phyloP scores from a whole-genome alignment of 305 asterid genomes.

The Solanum hybrid region DNA sequence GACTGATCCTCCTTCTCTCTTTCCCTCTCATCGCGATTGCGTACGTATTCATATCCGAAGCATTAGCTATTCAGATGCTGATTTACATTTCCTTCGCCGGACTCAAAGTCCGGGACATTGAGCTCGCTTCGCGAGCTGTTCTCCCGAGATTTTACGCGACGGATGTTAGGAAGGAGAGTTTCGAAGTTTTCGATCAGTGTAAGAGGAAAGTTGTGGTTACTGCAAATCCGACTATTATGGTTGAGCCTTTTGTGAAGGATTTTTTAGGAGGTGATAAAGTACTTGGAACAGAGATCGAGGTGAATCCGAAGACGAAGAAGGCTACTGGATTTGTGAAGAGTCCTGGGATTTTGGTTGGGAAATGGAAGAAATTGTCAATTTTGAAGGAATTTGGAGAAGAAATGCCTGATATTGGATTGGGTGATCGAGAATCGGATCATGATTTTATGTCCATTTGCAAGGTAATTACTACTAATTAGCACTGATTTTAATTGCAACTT shows the following conservation, averaged over 20 bases:
- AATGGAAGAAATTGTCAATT: constrained; percentile 64
- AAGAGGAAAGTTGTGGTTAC: constrained; percentile 80
- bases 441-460: constrained; percentile 96
- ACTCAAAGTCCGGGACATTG: constrained; percentile 71
- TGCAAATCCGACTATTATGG: constrained; percentile 92
- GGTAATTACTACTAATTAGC: constrained; percentile 27
- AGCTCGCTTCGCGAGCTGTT: constrained; percentile 83
- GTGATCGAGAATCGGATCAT: constrained; percentile 85
- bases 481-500: neutral
- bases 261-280: constrained; percentile 86
- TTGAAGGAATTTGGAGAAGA: constrained; percentile 83
- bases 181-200: constrained; percentile 65
- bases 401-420: constrained; percentile 72
- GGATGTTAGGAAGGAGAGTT: constrained; percentile 77
- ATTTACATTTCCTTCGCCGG: constrained; percentile 77
- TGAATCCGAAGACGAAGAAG: constrained; percentile 72
- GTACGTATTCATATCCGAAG: constrained; percentile 66
- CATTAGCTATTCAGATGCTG: constrained; percentile 77
- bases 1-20: constrained; percentile 65
- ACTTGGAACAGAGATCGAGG: constrained; percentile 92
- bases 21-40: constrained; percentile 79
- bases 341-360: constrained; percentile 88
- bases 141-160: constrained; percentile 74
- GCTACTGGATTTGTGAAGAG: constrained; percentile 86
- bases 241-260: constrained; percentile 85